Evolutionary conservation across 2,329 filamentous ascomycete genomes (phyloP).

Genomic region (Aspergillus fumigatus): DNA sequence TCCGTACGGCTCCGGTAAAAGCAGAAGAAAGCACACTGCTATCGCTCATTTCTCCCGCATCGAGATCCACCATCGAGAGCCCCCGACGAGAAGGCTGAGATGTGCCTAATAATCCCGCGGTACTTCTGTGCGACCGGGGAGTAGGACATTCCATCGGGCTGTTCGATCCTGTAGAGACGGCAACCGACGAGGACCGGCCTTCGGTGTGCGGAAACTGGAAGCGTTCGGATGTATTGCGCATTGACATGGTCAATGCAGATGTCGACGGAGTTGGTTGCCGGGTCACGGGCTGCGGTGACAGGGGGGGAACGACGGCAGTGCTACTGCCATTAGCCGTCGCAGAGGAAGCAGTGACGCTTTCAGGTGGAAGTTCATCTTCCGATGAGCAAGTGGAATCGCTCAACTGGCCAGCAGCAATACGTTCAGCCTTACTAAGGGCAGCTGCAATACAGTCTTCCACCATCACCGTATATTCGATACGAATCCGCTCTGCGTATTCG

Average conservation of each 20-base stretch:
- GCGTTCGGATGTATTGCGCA: slow-evolving; percentile 52
- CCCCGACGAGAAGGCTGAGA: slow-evolving; percentile 63
- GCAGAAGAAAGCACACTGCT: slow-evolving; percentile 80
- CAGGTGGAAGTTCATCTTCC: slow-evolving; percentile 51
- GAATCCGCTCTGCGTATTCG: slow-evolving; percentile 92
- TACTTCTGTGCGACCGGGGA: slow-evolving; percentile 72
- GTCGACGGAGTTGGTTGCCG: slow-evolving; percentile 19
- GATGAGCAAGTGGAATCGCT: slow-evolving; percentile 66
- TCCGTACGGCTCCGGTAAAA: slow-evolving; percentile 65
- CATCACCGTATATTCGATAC: slow-evolving; percentile 84
- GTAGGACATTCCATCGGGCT: slow-evolving; percentile 90
- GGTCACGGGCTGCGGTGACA: slow-evolving; percentile 3
- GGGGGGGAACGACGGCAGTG: slow-evolving; percentile 6
- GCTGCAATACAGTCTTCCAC: slow-evolving; percentile 95
- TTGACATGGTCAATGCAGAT: slow-evolving; percentile 53
- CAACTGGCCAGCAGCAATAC: slow-evolving; percentile 77
- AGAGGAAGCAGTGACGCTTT: slow-evolving; percentile 14
- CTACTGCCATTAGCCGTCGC: slow-evolving; percentile 6
- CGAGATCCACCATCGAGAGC: slow-evolving; percentile 77
- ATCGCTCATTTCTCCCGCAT: slow-evolving; percentile 76
- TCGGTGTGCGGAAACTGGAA: slow-evolving; percentile 42
- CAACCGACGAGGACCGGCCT: slow-evolving; percentile 55
- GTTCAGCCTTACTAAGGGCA: slow-evolving; percentile 81
- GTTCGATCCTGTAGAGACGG: slow-evolving; percentile 76
- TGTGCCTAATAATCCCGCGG: slow-evolving; percentile 54